Base-by-base conservation (phyloP, 345 rosid genomes). In the Populus pruinosa region DNA sequence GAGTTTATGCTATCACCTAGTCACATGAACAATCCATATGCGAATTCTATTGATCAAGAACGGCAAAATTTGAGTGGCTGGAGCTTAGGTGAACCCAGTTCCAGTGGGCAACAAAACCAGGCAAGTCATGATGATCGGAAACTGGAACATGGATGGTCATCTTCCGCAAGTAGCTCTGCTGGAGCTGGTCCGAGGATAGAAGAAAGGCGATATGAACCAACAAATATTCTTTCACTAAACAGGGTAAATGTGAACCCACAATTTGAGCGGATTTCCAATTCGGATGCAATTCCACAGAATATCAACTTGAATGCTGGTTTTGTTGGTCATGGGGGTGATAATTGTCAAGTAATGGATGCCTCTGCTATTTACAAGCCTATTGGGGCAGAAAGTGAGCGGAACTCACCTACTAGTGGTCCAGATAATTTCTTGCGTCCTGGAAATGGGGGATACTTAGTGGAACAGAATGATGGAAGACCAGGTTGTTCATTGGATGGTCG, bases 301-400 rank as follows among this genome's bases (percentile, higher is more conserved):
- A 87, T 91, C 70, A 88, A 90, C 83, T 80, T 91, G 72, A 87
- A 89, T 81, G 87, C 91, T 5, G 88, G 87, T 63, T 85, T 85
- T 80, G 87, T 76, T 65, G 87, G 83, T 73, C 88, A 86, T 73
- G 88, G 85, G 55, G 84, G 78, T 55, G 87, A 78, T 82, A 68
- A 74, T 75, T 78, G 72, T 79, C 92, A 74, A 64, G 81, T 85
- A 38, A 79, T 76, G 70, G 92, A 83, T 63, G 83, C 77, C 67
- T 79, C 90, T 61, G 81, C 76, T 80, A 33, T 71, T 8, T 80
- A 66, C 78, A 89, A 87, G 80, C 64, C 86, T 75, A 79, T 81
- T 71, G 85, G 77, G 43, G 67, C 87, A 20, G 85, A 82, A 31
- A 75, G 72, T 83, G 87, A 80, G 76, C 67, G 75, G 68, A 67